Conservation (phyloP, 768 basidiomycete species). For the Artomyces pyxidatus region DNA sequence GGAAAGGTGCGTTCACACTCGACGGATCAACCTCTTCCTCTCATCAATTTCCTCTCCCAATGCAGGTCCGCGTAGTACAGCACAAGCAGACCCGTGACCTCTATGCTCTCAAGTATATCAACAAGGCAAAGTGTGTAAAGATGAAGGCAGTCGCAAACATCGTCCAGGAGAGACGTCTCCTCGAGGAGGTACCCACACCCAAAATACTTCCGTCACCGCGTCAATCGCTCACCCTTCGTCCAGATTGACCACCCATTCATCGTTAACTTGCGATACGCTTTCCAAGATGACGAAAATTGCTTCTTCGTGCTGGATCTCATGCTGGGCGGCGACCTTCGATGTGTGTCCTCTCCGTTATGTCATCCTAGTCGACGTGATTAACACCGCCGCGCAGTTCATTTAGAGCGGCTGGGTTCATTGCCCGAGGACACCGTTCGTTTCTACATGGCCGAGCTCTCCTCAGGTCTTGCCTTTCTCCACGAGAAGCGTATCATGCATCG, state of each 20-base stretch:
- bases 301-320: slow-evolving; percentile 98
- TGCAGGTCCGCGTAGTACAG: slow-evolving; percentile 95
- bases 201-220: slow-evolving; percentile 14
- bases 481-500: slow-evolving; percentile 94
- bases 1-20: slow-evolving; percentile 67
- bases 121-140: slow-evolving; percentile 95
- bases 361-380: slow-evolving; percentile 1
- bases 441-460: slow-evolving; percentile 84
- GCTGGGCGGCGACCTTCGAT: slow-evolving; percentile 91
- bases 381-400: slow-evolving; percentile 52
- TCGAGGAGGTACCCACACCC: slow-evolving; percentile 73
- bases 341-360: slow-evolving; percentile 37
- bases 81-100: slow-evolving; percentile 97
- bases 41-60: slow-evolving; percentile 5
- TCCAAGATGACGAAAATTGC: slow-evolving; percentile 97
- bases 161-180: slow-evolving; percentile 87
- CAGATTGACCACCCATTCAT: slow-evolving; percentile 95
- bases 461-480: slow-evolving; percentile 85
- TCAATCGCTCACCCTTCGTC: slow-evolving; percentile 14
- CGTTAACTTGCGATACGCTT: slow-evolving; percentile 92
- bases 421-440: slow-evolving; percentile 77
- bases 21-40: slow-evolving; percentile 12
- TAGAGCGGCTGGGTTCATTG: slow-evolving; percentile 72
- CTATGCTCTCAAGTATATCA: slow-evolving; percentile 98
- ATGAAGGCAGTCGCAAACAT: slow-evolving; percentile 98